A percentile compares a stretch with the other conserved stretches of the same genome.
Evolutionary conservation across 805 yeast species (phyloP).

Genomic region (Metschnikowia amazonensis): DNA sequence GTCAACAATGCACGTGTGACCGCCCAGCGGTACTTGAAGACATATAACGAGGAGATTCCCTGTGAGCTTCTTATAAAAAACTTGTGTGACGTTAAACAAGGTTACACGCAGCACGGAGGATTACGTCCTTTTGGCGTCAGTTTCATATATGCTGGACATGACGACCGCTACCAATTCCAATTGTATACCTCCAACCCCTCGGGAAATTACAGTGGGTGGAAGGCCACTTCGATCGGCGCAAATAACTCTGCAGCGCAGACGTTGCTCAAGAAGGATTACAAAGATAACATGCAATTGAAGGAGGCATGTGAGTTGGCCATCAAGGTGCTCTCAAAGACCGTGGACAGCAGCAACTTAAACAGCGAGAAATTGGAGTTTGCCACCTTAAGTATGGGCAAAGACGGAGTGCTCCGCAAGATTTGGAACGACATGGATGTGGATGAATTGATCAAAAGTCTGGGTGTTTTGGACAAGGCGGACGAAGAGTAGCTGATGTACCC

Average conservation of each 20-base stretch:
- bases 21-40: constrained; percentile 81
- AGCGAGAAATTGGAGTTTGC: constrained; percentile 93
- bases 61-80: constrained; percentile 84
- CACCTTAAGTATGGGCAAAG: constrained; percentile 55
- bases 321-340: constrained; percentile 88
- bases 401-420: constrained; percentile 60
- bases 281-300: constrained; percentile 65
- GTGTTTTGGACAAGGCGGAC: constrained; percentile 48
- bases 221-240: constrained; percentile 95
- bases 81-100: constrained; percentile 91
- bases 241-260: constrained; percentile 97
- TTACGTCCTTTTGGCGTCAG: constrained; percentile 98
- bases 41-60: constrained; percentile 91
- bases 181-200: constrained; percentile 94
- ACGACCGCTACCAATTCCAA: constrained; percentile 85
- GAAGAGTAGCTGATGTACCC: constrained; percentile 14
- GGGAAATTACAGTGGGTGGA: constrained; percentile 98
- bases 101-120: constrained; percentile 98
- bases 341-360: constrained; percentile 81
- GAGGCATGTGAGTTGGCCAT: constrained; percentile 87
- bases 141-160: constrained; percentile 93
- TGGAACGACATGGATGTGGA: constrained; percentile 82
- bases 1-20: constrained; percentile 79
- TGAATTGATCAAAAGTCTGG: constrained; percentile 63
- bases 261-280: constrained; percentile 88